These are phyloP conservation scores for Bruguiera hainesii DNA, from an alignment of 441 rosid genomes.

Conservation along the genomic window DNA sequence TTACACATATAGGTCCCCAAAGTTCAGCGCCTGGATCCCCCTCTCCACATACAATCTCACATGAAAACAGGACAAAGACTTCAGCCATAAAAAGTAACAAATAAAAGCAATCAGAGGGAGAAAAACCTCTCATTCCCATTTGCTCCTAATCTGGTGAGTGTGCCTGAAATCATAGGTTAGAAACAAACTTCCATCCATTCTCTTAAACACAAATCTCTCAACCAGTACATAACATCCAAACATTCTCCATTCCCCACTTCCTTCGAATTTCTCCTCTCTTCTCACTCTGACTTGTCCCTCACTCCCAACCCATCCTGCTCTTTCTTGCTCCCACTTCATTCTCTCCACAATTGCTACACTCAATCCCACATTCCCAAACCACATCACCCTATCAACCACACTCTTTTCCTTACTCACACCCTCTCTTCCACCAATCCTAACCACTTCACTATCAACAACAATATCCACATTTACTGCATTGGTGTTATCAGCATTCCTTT, in stretches of 20 bases:
- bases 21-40: too few species aligned
- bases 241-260: conserved; percentile 30
- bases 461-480: conserved; percentile 32
- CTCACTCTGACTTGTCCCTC: conserved; percentile 21
- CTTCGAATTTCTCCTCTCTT: conserved; percentile 28
- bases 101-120: too few species aligned
- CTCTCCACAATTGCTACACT: conserved; percentile 37
- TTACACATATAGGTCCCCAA: too few species aligned
- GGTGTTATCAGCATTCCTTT: conserved; percentile 14
- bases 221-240: conserved; percentile 40
- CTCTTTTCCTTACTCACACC: neutral
- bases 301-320: conserved; percentile 34
- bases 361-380: conserved; percentile 38
- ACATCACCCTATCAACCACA: conserved; percentile 32
- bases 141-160: conserved; percentile 24
- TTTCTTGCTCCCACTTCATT: conserved; percentile 47
- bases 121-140: conserved; percentile 32
- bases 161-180: conserved; percentile 36
- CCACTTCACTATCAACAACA: conserved; percentile 26
- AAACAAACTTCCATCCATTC: conserved; percentile 39
- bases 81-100: too few species aligned
- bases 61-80: too few species aligned
- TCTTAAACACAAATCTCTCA: conserved; percentile 44
- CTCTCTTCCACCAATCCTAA: conserved; percentile 26
- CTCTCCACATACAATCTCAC: too few species aligned